Evolutionary conservation across 2,329 filamentous ascomycete species (phyloP).

Genomic region (Ciborinia camelliae): DNA sequence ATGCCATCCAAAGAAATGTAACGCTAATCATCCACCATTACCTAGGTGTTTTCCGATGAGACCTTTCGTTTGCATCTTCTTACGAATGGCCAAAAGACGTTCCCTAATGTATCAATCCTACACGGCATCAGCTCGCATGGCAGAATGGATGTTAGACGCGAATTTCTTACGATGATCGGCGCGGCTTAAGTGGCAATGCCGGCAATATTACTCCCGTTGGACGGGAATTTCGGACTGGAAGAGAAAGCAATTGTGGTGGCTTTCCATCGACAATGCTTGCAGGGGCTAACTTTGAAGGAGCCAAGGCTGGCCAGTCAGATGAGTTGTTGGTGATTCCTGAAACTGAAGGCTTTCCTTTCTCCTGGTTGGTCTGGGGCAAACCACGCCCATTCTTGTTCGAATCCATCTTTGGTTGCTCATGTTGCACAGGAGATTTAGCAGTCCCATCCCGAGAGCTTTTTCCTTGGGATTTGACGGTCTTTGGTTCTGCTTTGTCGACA

Average conservation of each 20-base stretch:
- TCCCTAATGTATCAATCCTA: conserved; percentile 21
- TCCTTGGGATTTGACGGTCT: neutral
- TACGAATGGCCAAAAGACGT: conserved; percentile 27
- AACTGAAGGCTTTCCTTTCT: neutral
- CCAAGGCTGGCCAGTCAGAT: conserved; percentile 28
- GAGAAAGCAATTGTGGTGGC: conserved; percentile 16
- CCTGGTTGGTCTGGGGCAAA: neutral
- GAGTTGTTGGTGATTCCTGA: conserved; percentile 14
- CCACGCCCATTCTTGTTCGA: conserved; percentile 9
- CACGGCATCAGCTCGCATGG: conserved; percentile 18
- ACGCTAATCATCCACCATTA: neutral
- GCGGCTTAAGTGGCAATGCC: conserved; percentile 10
- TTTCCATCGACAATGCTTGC: conserved; percentile 28
- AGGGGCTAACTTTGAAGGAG: conserved; percentile 22
- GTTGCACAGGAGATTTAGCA: neutral
- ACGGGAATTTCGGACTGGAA: conserved; percentile 13
- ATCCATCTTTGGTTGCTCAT: conserved; percentile 4
- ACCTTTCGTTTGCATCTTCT: conserved; percentile 21
- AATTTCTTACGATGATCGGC: conserved; percentile 18
- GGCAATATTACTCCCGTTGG: neutral
- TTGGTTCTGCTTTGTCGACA: conserved; percentile 23
- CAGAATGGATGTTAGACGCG: neutral
- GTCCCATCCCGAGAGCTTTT: neutral
- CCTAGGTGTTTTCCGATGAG: neutral
- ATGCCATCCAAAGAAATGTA: neutral